Base-by-base conservation (phyloP, 192 early-diverging fungal genomes). In the Coemansia erecta region DNA sequence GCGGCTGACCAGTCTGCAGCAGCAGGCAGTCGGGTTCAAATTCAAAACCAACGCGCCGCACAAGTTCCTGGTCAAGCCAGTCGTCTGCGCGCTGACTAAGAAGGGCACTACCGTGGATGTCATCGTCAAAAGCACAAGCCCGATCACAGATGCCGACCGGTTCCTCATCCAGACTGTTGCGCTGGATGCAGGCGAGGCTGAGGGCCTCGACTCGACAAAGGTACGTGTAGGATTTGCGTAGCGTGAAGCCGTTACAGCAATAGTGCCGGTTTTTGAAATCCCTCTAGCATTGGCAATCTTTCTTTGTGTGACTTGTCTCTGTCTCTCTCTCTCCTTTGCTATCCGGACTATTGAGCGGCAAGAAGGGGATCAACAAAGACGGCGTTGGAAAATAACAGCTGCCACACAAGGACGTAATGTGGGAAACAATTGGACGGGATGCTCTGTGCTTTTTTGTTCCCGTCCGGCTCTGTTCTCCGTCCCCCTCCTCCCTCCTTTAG, bases 1-100 rank as follows among this genome's bases (percentile, higher is more conserved):
- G 48, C 73, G 82, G 13, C 47, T 73, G 39, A 85, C 81, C 31
- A 80, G 60, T 14, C 53, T 80, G 53, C 73, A 68, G 48, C 19
- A 65, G 28, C 68, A 70, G 43, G 62, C 75, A 2, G 81, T 85
- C 13, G 84, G 73, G 40, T 85, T 80, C 63, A 85, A 85, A 54
- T 70, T 85, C 63, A 85, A 85, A 60, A 85, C 84, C 58, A 85
- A 85, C 33, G 76, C 84, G 2, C 84, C 84, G 40, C 73, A 81
- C 41, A 74, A 82, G 67, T 85, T 83, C 37, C 72, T 78, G 19
- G 84, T 85, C 23, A 82, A 82, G 44, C 81, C 81, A 8, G 84
- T 85, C 26, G 56, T 81, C 8, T 81, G 76, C 39, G 61, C 77
- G 52, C 56, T 85, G 57, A 65, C 63, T n/a, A 31, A 65, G 24